A percentile compares a stretch with the other conserved stretches of the same genome.
Evolutionary conservation across 2,329 filamentous ascomycete genomes (phyloP).

Genomic region (Clonostachys solani): DNA sequence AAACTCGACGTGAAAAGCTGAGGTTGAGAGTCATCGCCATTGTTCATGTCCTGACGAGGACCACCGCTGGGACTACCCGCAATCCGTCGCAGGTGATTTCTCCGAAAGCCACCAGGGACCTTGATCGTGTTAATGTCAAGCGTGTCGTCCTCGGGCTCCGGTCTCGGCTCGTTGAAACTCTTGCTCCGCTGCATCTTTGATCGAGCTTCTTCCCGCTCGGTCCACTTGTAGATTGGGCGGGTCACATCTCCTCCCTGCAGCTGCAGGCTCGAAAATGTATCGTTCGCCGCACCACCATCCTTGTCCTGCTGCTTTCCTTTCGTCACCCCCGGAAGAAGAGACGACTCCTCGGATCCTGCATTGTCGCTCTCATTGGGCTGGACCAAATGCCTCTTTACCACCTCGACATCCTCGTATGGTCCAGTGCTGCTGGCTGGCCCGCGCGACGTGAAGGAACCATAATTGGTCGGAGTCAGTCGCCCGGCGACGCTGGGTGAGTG

Average conservation of each 20-base stretch:
- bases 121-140: constrained; percentile 88
- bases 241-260: constrained; percentile 95
- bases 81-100: constrained; percentile 79
- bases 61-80: constrained; percentile 54
- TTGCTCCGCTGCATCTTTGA: constrained; percentile 72
- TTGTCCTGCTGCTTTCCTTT: constrained; percentile 52
- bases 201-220: constrained; percentile 76
- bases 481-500: constrained; percentile 33
- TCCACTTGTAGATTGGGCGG: constrained; percentile 93
- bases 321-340: constrained; percentile 27
- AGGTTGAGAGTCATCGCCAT: constrained; percentile 6
- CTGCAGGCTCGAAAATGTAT: constrained; percentile 90
- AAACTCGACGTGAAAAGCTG: constrained; percentile 86
- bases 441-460: constrained; percentile 79
- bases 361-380: constrained; percentile 50
- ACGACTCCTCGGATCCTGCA: constrained; percentile 41
- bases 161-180: constrained; percentile 77
- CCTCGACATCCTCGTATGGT: constrained; percentile 83
- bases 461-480: constrained; percentile 61
- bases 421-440: constrained; percentile 35
- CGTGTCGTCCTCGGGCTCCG: constrained; percentile 73
- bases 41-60: not conserved
- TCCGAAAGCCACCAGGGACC: constrained; percentile 86
- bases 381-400: constrained; percentile 85
- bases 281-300: constrained; percentile 46